Evolutionary conservation across 2,329 filamentous ascomycete species (phyloP).

Genomic region (Aspergillus quadricinctus): DNA sequence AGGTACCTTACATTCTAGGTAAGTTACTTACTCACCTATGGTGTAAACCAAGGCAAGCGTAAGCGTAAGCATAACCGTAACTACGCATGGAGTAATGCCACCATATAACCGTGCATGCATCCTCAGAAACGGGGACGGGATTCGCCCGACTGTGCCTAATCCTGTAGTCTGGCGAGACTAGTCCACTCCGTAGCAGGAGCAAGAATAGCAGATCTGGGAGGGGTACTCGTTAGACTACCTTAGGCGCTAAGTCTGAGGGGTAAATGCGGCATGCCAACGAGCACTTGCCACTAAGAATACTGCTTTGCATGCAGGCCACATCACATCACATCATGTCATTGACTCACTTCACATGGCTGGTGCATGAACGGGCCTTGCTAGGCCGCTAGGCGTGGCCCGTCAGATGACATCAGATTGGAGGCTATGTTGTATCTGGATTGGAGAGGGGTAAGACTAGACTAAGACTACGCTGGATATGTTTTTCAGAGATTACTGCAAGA

Average conservation of each 20-base stretch:
- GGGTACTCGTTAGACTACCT: not conserved
- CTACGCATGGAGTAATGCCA: no score
- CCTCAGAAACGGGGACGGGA: not conserved
- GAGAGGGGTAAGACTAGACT: not conserved
- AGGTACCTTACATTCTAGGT: no score
- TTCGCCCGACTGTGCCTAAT: not conserved
- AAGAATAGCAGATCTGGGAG: not conserved
- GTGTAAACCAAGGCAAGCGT: no score
- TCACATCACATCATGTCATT: not conserved
- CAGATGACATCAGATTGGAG: conserved; percentile 6
- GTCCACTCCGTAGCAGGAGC: not conserved
- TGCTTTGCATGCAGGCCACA: not conserved
- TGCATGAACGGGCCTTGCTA: not conserved
- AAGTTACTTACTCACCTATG: no score
- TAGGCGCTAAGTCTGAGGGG: not conserved
- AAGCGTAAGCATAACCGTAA: no score
- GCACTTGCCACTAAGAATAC: not conserved
- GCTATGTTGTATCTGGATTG: not conserved
- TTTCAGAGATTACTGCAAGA: not conserved
- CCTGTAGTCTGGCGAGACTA: not conserved
- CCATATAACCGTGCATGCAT: not conserved
- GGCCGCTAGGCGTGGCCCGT: not conserved
- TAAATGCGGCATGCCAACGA: not conserved
- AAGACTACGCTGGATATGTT: not conserved
- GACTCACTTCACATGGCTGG: not conserved